Conservation (phyloP, 106 monocot species). For the Amphibolis antarctica region DNA sequence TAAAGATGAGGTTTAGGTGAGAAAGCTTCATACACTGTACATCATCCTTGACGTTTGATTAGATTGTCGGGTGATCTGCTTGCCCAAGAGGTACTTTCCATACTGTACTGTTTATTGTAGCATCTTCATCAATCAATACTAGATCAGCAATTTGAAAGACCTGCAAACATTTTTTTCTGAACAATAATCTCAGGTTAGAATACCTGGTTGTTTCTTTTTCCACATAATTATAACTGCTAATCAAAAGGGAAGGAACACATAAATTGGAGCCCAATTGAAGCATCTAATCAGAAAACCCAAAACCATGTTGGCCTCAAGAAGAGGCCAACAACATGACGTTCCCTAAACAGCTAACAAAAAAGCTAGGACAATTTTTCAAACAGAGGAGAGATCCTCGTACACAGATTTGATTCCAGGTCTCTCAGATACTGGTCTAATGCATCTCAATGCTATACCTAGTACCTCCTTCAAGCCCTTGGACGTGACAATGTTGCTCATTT, state of each 20-base stretch:
- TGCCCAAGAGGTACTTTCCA: too few species aligned
- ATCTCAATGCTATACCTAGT: constrained; percentile 83
- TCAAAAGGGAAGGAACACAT: neutral
- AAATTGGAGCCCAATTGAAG: neutral
- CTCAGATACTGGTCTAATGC: constrained; percentile 68
- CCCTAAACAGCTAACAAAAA: neutral
- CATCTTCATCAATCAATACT: too few species aligned
- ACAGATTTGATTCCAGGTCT: constrained; percentile 89
- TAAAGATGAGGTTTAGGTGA: constrained; percentile 28
- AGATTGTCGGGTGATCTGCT: too few species aligned
- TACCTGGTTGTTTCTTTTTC: too few species aligned
- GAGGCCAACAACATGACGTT: neutral
- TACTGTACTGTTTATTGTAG: too few species aligned
- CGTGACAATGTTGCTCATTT: constrained; percentile 11
- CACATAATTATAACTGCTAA: neutral
- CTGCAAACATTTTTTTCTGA: too few species aligned
- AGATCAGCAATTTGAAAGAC: too few species aligned
- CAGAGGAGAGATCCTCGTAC: constrained; percentile 90
- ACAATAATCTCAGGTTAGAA: too few species aligned
- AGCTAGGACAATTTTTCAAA: constrained; percentile 25
- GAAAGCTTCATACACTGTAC: too few species aligned
- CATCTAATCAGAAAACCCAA: neutral
- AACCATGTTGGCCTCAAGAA: constrained; percentile 1
- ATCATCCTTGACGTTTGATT: too few species aligned
- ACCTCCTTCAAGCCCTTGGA: constrained; percentile 69